Percentiles rank a stretch among this genome's conserved stretches.
phyloP scores from a whole-genome alignment of 148 eudicot species.

The Camellia sinensis region DNA sequence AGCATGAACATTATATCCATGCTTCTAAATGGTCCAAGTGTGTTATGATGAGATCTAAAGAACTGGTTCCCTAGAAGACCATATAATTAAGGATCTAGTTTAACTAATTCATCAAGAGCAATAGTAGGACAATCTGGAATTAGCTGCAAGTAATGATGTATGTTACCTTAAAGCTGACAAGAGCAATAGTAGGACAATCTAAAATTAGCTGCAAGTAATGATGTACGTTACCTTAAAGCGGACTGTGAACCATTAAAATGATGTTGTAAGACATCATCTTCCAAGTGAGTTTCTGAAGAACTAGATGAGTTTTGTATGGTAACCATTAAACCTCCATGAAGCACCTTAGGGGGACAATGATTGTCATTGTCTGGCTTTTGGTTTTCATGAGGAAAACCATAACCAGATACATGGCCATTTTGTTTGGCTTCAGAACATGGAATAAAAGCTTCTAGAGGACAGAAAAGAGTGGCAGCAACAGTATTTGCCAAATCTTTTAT shows the following conservation, averaged over 20 bases:
- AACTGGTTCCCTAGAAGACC: background rate
- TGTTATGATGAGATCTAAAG: background rate
- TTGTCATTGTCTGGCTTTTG: constrained; percentile 31
- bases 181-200: background rate
- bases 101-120: background rate
- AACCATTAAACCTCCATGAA: constrained; percentile 34
- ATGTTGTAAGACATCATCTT: constrained; percentile 35
- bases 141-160: constrained; percentile 4
- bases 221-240: constrained; percentile 51
- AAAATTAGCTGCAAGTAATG: constrained; percentile 2
- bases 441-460: constrained; percentile 47
- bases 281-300: constrained; percentile 23
- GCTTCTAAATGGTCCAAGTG: background rate
- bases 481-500: constrained; percentile 93
- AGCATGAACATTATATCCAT: background rate
- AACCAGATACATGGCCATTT: constrained; percentile 43
- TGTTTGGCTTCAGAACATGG: constrained; percentile 43
- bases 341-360: constrained; percentile 21
- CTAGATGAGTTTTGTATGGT: constrained; percentile 26
- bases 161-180: constrained; percentile 51
- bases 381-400: constrained; percentile 23
- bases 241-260: constrained; percentile 31
- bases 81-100: background rate
- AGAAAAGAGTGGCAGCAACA: constrained; percentile 80
- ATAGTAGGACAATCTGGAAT: background rate